Evolutionary conservation across 371 early-diverging fungal species (phyloP).

Genomic region (Mucor racemosus): DNA sequence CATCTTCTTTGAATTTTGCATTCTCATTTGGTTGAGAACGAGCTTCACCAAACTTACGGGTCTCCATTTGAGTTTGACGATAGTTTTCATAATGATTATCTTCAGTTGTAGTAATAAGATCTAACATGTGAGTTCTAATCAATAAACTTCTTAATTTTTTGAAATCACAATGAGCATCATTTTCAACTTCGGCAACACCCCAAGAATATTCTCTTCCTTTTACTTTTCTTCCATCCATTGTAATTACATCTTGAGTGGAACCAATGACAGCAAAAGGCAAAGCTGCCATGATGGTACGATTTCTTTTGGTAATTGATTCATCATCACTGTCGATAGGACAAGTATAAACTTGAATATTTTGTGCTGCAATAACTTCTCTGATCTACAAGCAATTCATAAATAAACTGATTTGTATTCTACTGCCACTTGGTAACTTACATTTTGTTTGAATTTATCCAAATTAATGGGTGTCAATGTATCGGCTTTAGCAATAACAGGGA

Average conservation of each 20-base stretch:
- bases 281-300: conserved; percentile 84
- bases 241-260: conserved; percentile 83
- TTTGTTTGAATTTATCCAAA: conserved; percentile 82
- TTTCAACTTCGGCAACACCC: conserved; percentile 95
- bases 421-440: conserved; percentile 43
- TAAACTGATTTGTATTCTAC: background rate
- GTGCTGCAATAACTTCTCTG: conserved; percentile 76
- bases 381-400: conserved; percentile 50
- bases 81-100: conserved; percentile 93
- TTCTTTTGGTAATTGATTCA: conserved; percentile 79
- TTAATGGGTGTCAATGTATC: conserved; percentile 89
- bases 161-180: conserved; percentile 92
- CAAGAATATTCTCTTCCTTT: conserved; percentile 93
- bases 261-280: conserved; percentile 97
- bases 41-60: conserved; percentile 80
- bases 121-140: conserved; percentile 94
- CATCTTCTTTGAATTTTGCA: conserved; percentile 88
- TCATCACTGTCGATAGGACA: conserved; percentile 91
- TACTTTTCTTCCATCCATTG: conserved; percentile 76
- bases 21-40: conserved; percentile 74
- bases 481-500: conserved; percentile 94
- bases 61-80: conserved; percentile 84
- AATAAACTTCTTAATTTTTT: conserved; percentile 91
- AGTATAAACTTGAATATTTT: conserved; percentile 83
- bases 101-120: conserved; percentile 89